phyloP scores from a whole-genome alignment of 23 red algal genomes.

The Cyanidium caldarium region DNA sequence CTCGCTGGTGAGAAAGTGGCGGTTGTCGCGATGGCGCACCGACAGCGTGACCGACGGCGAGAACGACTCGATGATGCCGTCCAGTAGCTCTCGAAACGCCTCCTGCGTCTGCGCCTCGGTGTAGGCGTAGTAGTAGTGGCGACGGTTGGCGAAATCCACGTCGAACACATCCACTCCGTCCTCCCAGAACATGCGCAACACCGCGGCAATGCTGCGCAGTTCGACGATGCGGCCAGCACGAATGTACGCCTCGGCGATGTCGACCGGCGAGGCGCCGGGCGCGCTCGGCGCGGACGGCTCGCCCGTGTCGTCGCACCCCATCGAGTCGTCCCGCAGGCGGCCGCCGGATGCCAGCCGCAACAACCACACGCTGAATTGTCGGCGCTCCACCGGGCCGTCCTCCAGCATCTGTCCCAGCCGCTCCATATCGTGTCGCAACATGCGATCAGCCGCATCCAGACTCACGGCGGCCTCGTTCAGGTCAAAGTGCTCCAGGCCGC shows the following conservation, averaged over 20 bases:
- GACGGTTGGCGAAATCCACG: constrained; percentile 4
- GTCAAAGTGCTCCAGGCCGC: not conserved
- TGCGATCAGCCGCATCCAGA: constrained; percentile 3
- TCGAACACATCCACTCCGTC: constrained; percentile 3
- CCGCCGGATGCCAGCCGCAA: not conserved
- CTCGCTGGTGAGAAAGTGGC: constrained; percentile 28
- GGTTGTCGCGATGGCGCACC: constrained; percentile 1
- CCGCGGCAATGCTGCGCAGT: not conserved
- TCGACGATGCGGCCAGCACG: not conserved
- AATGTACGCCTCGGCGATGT: not conserved
- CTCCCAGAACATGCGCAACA: constrained; percentile 3
- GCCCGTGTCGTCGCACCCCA: too few relatives aligned
- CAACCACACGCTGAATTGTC: not conserved
- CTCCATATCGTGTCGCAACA: not conserved
- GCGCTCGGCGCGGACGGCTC: not conserved
- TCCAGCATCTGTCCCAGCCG: not conserved
- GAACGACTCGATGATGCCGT: not conserved
- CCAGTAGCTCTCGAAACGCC: not conserved
- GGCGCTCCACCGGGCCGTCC: not conserved
- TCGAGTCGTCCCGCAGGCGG: not conserved
- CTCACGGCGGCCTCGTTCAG: constrained; percentile 6
- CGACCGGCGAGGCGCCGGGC: not conserved
- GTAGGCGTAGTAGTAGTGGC: not conserved
- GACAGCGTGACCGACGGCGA: constrained; percentile 1
- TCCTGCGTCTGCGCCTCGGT: not conserved